Base-by-base conservation (phyloP, 1,284 basidiomycete species). In the Coniophora puteana region DNA sequence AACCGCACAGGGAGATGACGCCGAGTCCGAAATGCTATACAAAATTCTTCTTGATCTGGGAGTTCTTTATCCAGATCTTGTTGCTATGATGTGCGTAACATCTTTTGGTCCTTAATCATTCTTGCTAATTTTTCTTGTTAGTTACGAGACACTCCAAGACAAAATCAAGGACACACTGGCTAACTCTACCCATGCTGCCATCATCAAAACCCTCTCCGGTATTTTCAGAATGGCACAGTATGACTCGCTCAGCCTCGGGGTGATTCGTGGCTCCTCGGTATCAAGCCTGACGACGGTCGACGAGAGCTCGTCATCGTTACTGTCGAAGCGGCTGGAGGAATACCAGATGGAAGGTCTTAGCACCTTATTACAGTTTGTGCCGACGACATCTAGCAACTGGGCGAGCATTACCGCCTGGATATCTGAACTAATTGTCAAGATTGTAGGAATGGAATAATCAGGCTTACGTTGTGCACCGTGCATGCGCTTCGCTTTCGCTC, bases 21-120 rank as follows among this genome's bases (percentile, higher is more conserved):
- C 73, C 1, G 92, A 95, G 65, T 83, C 83, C 12, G 80, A 91
- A 52, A 83, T 93, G 39, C 60, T 93, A 34, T 93, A 87, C 58
- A 73, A 73, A 34, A 62, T 93, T 25, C 69, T 95, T 23, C 78
- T 89, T 20, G 86, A 91, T 33, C 75, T 91, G n/a, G 79, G 80
- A 18, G 62, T 68, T 10, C 63, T 69, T 17, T 86, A 80, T 63
- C 89, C 89, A 1, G 86, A 92, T 17, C 74, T 82, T 10, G 70
- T 90, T n/a, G 69, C 78, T 3, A 73, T 89, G 59, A 74, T 79
- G 87, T 90, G 63, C 51, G 87, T 76, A 36, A 1, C 29, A 17
- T 44, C 38, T 22, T 34, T 23, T 35, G 6, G 16, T 34, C 38
- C 16, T 29, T 17, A 32, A n/a, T n/a, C 44, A 40, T 34, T 24